Evolutionary conservation across 1,139 yeast genomes (phyloP).

Genomic region (Candida pseudoviswanathii): DNA sequence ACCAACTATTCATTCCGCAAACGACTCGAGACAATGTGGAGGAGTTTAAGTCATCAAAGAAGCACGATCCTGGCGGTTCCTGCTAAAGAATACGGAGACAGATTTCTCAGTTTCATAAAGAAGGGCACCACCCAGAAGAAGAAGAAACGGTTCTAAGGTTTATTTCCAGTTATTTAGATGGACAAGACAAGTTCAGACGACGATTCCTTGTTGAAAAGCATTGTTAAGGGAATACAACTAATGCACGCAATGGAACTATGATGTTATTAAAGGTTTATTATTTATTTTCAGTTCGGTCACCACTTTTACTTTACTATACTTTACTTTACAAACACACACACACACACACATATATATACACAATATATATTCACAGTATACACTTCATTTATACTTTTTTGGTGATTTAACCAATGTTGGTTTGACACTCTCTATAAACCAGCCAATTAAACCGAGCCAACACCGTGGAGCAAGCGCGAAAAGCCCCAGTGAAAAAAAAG

Average conservation of each 20-base stretch:
- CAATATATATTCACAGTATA: background rate
- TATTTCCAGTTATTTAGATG: background rate
- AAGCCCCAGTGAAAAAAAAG: background rate
- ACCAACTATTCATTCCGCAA: constrained; percentile 82
- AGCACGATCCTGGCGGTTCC: constrained; percentile 86
- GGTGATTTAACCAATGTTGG: background rate
- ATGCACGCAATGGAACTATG: background rate
- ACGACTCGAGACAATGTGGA: constrained; percentile 82
- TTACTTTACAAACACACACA: background rate
- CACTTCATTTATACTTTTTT: background rate
- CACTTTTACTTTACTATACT: background rate
- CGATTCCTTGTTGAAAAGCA: background rate
- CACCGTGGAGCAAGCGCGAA: background rate
- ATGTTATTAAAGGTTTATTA: background rate
- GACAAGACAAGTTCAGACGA: background rate
- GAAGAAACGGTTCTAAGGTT: constrained; percentile 4
- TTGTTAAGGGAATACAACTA: constrained; percentile 1
- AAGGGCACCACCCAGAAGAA: constrained; percentile 28
- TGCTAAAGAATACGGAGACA: constrained; percentile 82
- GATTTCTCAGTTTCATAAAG: constrained; percentile 75
- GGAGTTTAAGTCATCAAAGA: constrained; percentile 70
- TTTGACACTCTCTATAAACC: background rate
- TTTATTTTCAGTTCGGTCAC: constrained; percentile 3
- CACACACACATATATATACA: too few relatives aligned
- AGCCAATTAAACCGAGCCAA: background rate